These are phyloP conservation scores for Ploettnerulaceae sp. DNA, from an alignment of 2,329 filamentous ascomycete genomes.

Conservation along the genomic window DNA sequence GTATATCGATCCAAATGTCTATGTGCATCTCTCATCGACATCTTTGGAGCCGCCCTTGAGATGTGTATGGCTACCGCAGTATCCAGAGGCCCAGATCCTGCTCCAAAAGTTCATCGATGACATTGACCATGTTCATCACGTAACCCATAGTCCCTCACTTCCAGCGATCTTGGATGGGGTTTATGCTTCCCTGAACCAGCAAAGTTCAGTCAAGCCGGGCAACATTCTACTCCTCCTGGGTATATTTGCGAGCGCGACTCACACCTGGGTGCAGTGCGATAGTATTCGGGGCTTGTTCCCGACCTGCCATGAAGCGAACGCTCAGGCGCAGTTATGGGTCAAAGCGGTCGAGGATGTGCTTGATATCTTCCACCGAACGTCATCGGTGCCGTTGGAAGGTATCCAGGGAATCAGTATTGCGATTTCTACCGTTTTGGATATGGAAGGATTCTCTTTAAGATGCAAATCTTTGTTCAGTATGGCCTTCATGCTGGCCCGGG, in stretches of 20 bases:
- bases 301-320: constrained; percentile 27
- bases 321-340: constrained; percentile 32
- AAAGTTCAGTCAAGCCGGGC: constrained; percentile 8
- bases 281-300: constrained; percentile 10
- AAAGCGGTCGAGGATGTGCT: constrained; percentile 33
- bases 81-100: constrained; percentile 14
- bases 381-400: constrained; percentile 32
- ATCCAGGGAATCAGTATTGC: constrained; percentile 36
- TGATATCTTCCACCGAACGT: constrained; percentile 30
- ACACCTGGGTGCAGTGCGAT: constrained; percentile 13
- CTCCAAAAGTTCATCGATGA: constrained; percentile 16
- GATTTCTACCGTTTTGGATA: constrained; percentile 30
- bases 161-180: constrained; percentile 7
- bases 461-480: constrained; percentile 31
- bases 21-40: background rate
- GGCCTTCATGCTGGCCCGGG: constrained; percentile 28
- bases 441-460: constrained; percentile 34
- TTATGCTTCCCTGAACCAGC: constrained; percentile 12
- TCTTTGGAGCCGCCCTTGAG: constrained; percentile 6
- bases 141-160: constrained; percentile 17
- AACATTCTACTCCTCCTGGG: constrained; percentile 9
- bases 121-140: constrained; percentile 12
- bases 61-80: constrained; percentile 18
- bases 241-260: constrained; percentile 10
- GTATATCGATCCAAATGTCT: constrained; percentile 9